These are phyloP conservation scores for Lippia alba DNA, from an alignment of 305 asterid genomes.

Conservation along the genomic window DNA sequence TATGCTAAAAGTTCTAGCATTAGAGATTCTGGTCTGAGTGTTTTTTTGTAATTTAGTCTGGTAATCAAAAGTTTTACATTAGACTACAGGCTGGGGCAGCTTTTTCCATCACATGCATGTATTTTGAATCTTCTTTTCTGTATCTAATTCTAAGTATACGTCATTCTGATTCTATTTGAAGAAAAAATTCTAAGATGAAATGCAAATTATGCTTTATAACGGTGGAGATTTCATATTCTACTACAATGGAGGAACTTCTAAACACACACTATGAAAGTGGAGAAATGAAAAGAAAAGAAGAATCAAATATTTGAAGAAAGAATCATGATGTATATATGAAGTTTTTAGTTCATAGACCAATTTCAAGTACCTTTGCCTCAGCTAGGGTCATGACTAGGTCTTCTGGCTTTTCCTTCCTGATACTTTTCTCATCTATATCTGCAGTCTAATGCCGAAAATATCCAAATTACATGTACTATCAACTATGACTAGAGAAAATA, in stretches of 20 bases:
- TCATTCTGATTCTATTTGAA: background rate
- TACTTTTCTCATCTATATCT: constrained; percentile 82
- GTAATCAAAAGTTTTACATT: background rate
- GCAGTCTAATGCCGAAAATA: constrained; percentile 57
- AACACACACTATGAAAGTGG: background rate
- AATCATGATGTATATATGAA: constrained; percentile 5
- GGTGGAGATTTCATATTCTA: background rate
- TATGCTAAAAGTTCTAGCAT: background rate
- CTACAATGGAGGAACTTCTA: constrained; percentile 1
- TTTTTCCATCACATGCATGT: no score
- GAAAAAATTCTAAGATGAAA: background rate
- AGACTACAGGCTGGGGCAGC: no score
- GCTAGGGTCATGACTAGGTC: constrained; percentile 84
- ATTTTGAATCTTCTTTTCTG: no score
- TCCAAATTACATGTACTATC: constrained; percentile 12
- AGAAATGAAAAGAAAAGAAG: constrained; percentile 1
- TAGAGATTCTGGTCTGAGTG: constrained; percentile 1
- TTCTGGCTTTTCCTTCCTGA: constrained; percentile 77
- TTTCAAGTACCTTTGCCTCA: constrained; percentile 70
- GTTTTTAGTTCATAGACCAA: background rate
- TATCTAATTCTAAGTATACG: no score
- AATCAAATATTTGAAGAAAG: constrained; percentile 14
- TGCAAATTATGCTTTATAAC: background rate
- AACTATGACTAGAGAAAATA: background rate
- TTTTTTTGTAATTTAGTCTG: background rate